A percentile compares a stretch with the other conserved stretches of the same genome.
Conservation (phyloP, 2,329 filamentous ascomycete genomes). For the Cladosporium austrohemisphaericum region DNA sequence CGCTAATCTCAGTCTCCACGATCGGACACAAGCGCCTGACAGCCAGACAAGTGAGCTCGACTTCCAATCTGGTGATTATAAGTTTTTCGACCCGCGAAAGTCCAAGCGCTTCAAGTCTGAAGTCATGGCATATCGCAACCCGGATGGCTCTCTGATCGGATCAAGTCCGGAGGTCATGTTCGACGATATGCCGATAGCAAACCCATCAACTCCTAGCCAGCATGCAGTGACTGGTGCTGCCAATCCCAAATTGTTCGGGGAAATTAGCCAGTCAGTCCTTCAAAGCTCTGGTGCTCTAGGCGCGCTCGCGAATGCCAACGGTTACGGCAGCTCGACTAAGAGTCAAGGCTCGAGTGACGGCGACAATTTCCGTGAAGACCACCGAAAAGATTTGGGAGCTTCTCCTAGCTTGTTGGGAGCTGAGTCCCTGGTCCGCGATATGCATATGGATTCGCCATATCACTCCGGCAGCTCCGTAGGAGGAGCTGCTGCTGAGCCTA, state of each 20-base stretch:
- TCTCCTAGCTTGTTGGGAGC: constrained; percentile 45
- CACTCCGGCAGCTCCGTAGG: constrained; percentile 35
- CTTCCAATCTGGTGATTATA: constrained; percentile 35
- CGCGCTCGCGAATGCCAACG: constrained; percentile 26
- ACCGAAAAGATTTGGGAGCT: constrained; percentile 1
- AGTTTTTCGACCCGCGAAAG: constrained; percentile 38
- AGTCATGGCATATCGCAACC: constrained; percentile 35
- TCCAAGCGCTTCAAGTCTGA: constrained; percentile 45
- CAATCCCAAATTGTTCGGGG: constrained; percentile 53
- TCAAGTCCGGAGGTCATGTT: constrained; percentile 38
- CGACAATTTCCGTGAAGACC: constrained; percentile 6
- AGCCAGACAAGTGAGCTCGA: constrained; percentile 30
- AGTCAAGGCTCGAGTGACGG: constrained; percentile 13
- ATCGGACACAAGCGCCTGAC: constrained; percentile 50
- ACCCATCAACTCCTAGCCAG: constrained; percentile 26
- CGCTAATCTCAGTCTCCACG: constrained; percentile 45
- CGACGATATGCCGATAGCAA: constrained; percentile 32
- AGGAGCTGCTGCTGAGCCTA: constrained; percentile 36
- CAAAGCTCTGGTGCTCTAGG: constrained; percentile 43
- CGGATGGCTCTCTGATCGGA: constrained; percentile 28
- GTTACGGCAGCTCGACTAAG: background rate
- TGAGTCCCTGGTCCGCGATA: constrained; percentile 46
- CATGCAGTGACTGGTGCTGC: constrained; percentile 18
- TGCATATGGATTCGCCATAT: constrained; percentile 47
- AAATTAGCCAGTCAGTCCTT: constrained; percentile 55